phyloP scores from a whole-genome alignment of 345 rosid genomes.

The Boechera divaricarpa region DNA sequence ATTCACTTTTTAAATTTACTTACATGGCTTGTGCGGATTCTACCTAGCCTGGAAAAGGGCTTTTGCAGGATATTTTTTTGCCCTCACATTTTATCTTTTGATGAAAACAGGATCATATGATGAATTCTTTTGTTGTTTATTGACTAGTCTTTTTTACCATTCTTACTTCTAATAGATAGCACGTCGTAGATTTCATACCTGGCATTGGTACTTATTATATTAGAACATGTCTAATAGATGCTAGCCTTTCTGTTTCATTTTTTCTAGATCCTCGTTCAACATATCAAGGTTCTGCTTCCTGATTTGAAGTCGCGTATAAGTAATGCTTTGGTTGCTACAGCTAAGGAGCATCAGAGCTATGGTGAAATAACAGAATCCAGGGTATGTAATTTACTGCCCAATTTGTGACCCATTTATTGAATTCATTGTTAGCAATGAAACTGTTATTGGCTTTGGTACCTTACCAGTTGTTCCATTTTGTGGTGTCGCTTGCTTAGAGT shows the following conservation, averaged over 20 bases:
- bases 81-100: slow-evolving; percentile 20
- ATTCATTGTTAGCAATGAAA: slow-evolving; percentile 20
- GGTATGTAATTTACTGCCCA: slow-evolving; percentile 47
- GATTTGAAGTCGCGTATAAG: slow-evolving; percentile 63
- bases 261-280: slow-evolving; percentile 66
- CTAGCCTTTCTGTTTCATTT: slow-evolving; percentile 19
- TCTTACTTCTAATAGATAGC: slow-evolving; percentile 6
- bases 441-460: slow-evolving; percentile 19
- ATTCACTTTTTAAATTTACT: background rate
- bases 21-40: slow-evolving; percentile 7
- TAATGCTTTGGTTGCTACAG: slow-evolving; percentile 53
- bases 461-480: slow-evolving; percentile 11
- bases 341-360: slow-evolving; percentile 58
- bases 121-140: background rate
- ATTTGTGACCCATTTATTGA: background rate
- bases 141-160: slow-evolving; percentile 3
- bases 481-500: slow-evolving; percentile 1
- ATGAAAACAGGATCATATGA: slow-evolving; percentile 11
- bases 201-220: slow-evolving; percentile 10
- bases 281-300: slow-evolving; percentile 63
- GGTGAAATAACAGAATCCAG: slow-evolving; percentile 62
- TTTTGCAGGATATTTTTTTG: slow-evolving; percentile 2
- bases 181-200: slow-evolving; percentile 2
- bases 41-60: slow-evolving; percentile 14
- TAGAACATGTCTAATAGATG: slow-evolving; percentile 24